phyloP scores from a whole-genome alignment of 2,329 filamentous ascomycete species.

The Ciborinia camelliae region DNA sequence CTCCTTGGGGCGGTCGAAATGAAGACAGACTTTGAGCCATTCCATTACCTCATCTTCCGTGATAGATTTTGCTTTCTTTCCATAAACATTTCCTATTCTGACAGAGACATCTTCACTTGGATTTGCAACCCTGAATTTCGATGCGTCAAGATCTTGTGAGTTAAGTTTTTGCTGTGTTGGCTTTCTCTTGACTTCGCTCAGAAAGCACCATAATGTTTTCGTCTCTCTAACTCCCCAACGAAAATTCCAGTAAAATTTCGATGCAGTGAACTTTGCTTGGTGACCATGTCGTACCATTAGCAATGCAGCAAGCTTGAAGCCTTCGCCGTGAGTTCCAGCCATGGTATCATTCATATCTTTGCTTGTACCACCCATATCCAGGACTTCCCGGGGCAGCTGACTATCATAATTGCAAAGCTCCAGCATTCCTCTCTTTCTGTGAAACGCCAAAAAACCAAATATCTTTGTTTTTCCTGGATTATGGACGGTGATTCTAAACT shows the following conservation, averaged over 20 bases:
- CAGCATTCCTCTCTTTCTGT: not conserved
- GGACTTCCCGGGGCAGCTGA: slow-evolving; percentile 20
- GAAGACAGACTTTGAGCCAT: slow-evolving; percentile 25
- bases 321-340: slow-evolving; percentile 35
- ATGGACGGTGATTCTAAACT: not conserved
- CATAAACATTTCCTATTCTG: slow-evolving; percentile 23
- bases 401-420: slow-evolving; percentile 11
- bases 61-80: not conserved
- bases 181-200: slow-evolving; percentile 10
- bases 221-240: slow-evolving; percentile 19
- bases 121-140: not conserved
- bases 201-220: slow-evolving; percentile 21
- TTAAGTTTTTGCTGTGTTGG: not conserved
- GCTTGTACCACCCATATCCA: slow-evolving; percentile 26
- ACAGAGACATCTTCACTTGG: slow-evolving; percentile 28
- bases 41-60: slow-evolving; percentile 6
- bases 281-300: slow-evolving; percentile 31
- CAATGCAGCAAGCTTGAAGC: slow-evolving; percentile 34
- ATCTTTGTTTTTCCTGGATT: not conserved
- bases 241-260: slow-evolving; percentile 27
- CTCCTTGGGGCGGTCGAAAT: slow-evolving; percentile 19
- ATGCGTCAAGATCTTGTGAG: not conserved
- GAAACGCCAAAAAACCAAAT: not conserved
- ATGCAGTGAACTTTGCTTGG: slow-evolving; percentile 22
- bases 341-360: not conserved